A percentile compares a stretch with the other conserved stretches of the same genome.
These are phyloP conservation scores for Bjerkandera adusta DNA, from an alignment of 1,284 basidiomycete species.

Conservation along the genomic window DNA sequence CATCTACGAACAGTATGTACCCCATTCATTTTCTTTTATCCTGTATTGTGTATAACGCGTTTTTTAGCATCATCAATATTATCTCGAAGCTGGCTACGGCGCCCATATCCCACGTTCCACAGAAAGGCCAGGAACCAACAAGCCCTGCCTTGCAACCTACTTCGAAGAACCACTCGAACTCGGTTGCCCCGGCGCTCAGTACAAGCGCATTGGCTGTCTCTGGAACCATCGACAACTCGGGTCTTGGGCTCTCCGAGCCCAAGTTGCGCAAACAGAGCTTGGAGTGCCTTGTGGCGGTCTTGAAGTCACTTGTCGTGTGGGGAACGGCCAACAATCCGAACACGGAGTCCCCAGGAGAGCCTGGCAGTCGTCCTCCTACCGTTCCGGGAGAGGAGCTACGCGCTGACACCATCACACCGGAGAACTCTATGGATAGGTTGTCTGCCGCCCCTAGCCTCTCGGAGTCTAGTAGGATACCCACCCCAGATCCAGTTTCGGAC, in stretches of 20 bases:
- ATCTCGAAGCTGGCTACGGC: constrained; percentile 87
- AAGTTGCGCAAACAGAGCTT: constrained; percentile 87
- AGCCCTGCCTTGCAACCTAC: constrained; percentile 61
- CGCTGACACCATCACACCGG: constrained; percentile 50
- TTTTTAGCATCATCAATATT: constrained; percentile 82
- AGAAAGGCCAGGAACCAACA: constrained; percentile 51
- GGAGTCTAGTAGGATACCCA: constrained; percentile 60
- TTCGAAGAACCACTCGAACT: constrained; percentile 41
- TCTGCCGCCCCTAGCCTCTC: constrained; percentile 42
- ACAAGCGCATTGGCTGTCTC: constrained; percentile 70
- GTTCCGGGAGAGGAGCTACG: constrained; percentile 49
- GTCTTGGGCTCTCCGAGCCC: constrained; percentile 71
- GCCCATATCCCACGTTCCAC: constrained; percentile 49
- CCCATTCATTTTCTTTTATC: not conserved
- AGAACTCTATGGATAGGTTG: constrained; percentile 48
- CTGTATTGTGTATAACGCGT: not conserved
- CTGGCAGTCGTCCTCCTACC: constrained; percentile 36
- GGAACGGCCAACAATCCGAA: constrained; percentile 54
- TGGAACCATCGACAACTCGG: constrained; percentile 62
- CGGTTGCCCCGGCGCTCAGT: constrained; percentile 61
- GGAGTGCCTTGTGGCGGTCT: constrained; percentile 85
- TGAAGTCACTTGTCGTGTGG: constrained; percentile 90
- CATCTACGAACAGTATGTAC: constrained; percentile 87
- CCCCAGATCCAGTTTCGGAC: constrained; percentile 72
- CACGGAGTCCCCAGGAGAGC: constrained; percentile 36